Percentiles rank a stretch among this genome's conserved stretches.
phyloP scores from a whole-genome alignment of 768 basidiomycete genomes.

The Boletus rubropictus region DNA sequence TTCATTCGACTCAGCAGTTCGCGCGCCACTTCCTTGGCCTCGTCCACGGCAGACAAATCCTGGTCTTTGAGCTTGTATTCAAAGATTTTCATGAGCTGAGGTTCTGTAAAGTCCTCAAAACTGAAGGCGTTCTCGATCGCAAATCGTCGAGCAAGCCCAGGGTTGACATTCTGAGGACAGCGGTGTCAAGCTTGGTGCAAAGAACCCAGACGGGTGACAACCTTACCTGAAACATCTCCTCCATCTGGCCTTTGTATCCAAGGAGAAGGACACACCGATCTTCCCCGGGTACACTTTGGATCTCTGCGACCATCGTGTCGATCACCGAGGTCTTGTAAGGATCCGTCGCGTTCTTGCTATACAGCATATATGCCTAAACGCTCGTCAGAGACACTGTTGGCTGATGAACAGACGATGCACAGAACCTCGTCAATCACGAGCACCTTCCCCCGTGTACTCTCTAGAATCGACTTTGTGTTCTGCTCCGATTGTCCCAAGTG shows the following conservation, averaged over 20 bases:
- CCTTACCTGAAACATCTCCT: conserved; percentile 68
- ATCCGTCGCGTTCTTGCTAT: conserved; percentile 40
- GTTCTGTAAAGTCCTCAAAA: conserved; percentile 59
- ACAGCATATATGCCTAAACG: conserved; percentile 65
- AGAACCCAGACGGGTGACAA: not conserved
- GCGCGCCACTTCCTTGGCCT: conserved; percentile 54
- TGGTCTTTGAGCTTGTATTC: conserved; percentile 53
- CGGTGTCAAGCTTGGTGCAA: not conserved
- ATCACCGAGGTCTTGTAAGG: conserved; percentile 64
- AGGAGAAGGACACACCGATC: conserved; percentile 63
- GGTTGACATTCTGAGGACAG: conserved; percentile 67
- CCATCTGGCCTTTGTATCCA: conserved; percentile 63
- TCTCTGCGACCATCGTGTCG: conserved; percentile 70
- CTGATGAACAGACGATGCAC: not conserved
- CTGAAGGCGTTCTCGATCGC: conserved; percentile 62
- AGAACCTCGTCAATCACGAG: conserved; percentile 66
- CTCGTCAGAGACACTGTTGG: not conserved
- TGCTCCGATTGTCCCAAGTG: conserved; percentile 55
- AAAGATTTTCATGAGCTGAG: conserved; percentile 48
- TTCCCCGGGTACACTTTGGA: conserved; percentile 64
- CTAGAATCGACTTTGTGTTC: conserved; percentile 61
- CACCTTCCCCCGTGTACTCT: conserved; percentile 56
- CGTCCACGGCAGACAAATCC: conserved; percentile 51
- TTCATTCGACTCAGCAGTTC: conserved; percentile 36
- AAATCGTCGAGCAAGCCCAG: conserved; percentile 62